Evolutionary conservation across 2,329 filamentous ascomycete genomes (phyloP).

Genomic region (Fonsecaea erecta): DNA sequence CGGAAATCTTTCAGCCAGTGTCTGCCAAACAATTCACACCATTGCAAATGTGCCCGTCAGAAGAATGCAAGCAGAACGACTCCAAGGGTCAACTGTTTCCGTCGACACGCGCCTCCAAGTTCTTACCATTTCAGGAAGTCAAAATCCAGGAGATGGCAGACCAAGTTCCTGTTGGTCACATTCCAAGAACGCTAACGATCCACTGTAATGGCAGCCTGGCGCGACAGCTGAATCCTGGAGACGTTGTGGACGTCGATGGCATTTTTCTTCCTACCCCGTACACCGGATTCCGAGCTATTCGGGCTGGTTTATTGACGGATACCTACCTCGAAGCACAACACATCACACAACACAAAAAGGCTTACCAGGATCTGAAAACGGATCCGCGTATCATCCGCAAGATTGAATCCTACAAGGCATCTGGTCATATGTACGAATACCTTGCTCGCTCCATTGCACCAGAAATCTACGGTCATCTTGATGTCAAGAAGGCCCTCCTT

Average conservation of each 20-base stretch:
- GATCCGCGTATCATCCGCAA: constrained; percentile 78
- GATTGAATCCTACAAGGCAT: constrained; percentile 82
- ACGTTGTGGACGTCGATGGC: constrained; percentile 90
- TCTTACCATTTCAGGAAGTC: constrained; percentile 95
- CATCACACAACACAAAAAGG: constrained; percentile 95
- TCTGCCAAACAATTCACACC: constrained; percentile 89
- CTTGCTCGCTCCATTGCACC: constrained; percentile 95
- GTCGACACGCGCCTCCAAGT: constrained; percentile 95
- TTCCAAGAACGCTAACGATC: constrained; percentile 86
- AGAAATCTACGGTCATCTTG: constrained; percentile 93
- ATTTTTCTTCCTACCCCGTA: constrained; percentile 98
- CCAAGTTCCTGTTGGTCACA: constrained; percentile 96
- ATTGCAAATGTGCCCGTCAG: constrained; percentile 81
- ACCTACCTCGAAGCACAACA: constrained; percentile 96
- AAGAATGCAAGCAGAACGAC: constrained; percentile 89
- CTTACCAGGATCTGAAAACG: constrained; percentile 88
- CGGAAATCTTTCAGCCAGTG: constrained; percentile 96
- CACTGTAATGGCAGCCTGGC: constrained; percentile 87
- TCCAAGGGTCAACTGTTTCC: constrained; percentile 91
- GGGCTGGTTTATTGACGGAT: constrained; percentile 92
- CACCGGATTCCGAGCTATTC: constrained; percentile 98
- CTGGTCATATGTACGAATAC: constrained; percentile 93
- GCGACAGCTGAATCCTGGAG: constrained; percentile 86
- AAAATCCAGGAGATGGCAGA: constrained; percentile 99
- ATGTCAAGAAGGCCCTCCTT: constrained; percentile 98